These are phyloP conservation scores for Oryza nivara DNA, from an alignment of 176 grass and related monocot species.

Conservation along the genomic window DNA sequence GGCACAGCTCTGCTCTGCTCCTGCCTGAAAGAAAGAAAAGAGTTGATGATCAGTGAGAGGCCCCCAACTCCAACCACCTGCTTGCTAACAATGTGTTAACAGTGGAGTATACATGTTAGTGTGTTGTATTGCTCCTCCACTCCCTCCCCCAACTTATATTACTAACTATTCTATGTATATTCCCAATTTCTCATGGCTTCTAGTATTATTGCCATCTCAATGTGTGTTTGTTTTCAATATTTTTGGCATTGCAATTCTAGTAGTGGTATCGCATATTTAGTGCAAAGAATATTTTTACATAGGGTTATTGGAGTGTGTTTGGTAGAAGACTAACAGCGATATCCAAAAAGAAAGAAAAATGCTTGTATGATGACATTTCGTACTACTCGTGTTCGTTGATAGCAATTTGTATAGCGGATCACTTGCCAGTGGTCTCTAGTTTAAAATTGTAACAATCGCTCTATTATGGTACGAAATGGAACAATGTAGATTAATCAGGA, in stretches of 20 bases:
- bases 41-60: neutral
- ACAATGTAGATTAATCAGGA: too few relatives aligned
- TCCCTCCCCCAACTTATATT: neutral
- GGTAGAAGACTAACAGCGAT: fast-evolving
- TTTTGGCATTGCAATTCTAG: neutral
- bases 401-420: too few relatives aligned
- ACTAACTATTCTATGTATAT: neutral
- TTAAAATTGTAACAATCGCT: neutral
- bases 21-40: neutral
- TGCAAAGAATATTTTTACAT: too few relatives aligned
- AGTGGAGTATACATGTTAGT: too few relatives aligned
- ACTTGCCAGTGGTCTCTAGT: neutral
- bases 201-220: neutral
- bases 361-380: too few relatives aligned
- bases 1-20: neutral
- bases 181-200: too few relatives aligned
- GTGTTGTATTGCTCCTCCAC: slow-evolving; percentile 6
- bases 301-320: neutral
- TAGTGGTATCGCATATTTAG: neutral
- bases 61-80: slow-evolving; percentile 27
- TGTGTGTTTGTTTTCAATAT: neutral
- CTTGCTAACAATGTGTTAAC: neutral
- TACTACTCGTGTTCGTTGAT: too few relatives aligned
- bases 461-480: too few relatives aligned
- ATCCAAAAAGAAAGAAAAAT: too few relatives aligned